Evolutionary conservation across 2,329 filamentous ascomycete species (phyloP).

Genomic region (Alternaria ventricosa): DNA sequence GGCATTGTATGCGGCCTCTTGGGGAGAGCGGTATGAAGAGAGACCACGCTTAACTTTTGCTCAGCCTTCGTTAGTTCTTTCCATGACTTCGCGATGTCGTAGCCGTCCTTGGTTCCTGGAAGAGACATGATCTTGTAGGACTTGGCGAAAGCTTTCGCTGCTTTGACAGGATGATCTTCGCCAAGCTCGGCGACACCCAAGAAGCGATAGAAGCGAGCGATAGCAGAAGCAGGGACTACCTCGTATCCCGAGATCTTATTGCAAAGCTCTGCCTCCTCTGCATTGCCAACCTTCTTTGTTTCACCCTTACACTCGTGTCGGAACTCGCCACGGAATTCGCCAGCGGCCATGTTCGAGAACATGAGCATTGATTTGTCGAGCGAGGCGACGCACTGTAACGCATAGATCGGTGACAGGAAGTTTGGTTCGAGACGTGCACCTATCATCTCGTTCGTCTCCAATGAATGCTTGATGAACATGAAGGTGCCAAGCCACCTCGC

Average conservation of each 20-base stretch:
- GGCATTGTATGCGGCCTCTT: not conserved
- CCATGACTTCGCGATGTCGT: not conserved
- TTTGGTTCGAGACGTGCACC: not conserved
- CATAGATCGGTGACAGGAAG: not conserved
- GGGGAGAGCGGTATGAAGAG: not conserved
- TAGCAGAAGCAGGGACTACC: not conserved
- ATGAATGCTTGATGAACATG: not conserved
- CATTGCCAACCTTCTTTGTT: not conserved
- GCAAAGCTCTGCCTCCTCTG: not conserved
- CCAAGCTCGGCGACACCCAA: conserved; percentile 8
- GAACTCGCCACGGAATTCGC: not conserved
- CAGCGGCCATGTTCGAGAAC: not conserved
- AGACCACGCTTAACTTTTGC: not conserved
- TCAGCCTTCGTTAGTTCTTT: not conserved
- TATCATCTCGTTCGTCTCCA: not conserved
- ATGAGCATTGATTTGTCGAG: not conserved
- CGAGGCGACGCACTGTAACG: not conserved
- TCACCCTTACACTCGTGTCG: too few species aligned
- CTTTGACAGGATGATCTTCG: conserved; percentile 5
- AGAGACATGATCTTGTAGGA: not conserved
- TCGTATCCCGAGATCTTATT: not conserved
- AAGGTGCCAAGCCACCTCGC: not conserved
- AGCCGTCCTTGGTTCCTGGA: not conserved
- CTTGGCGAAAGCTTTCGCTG: conserved; percentile 3
- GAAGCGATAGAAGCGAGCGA: conserved; percentile 4